Evolutionary conservation across 257 asterid species (phyloP), one percentile per base, ranked within the genome.

Genomic region (Rehmannia glutinosa): DNA sequence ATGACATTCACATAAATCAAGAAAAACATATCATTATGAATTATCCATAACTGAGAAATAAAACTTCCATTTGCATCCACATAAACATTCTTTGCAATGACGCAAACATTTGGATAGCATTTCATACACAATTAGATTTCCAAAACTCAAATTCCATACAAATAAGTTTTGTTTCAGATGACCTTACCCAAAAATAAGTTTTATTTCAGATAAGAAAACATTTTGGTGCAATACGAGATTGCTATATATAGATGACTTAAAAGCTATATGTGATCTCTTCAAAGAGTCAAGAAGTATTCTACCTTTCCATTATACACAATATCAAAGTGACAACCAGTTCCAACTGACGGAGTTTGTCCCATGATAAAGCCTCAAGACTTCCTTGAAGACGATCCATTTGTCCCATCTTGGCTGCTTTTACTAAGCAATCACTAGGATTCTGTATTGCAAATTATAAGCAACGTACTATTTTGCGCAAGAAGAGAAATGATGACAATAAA

Each of bases 261-360:
- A 32, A 52, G 13, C 21, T 8, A 66, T 7, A 21, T 64, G 8
- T 58, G n/a, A 20, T 67, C 68, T 30, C 11, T 59, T 67, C 58
- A 57, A 53, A 71, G 30, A 33, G 62, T 39, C 24, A 46, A 56
- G 5, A 52, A 13, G 30, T 39, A 62, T 30, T 30, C 21, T 82
- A 94, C 99, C 99, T 87, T 80, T 57, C 79, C 83, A 61, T 73
- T 62, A 68, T 77, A 84, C 21, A 91, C 64, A 56, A 94, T 65
- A 73, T 88, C 96, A 43, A 91, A 91, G 1, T 43, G 84, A 70
- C 73, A 75, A 70, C 96, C 97, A 54, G 93, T 86, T 50, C 99
- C 99, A 38, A 85, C 73, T 25, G 90, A 56, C 64, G 97, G 99
- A 74, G 75, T 81, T 80, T 76, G 87, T 68, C 99, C 97, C 97